These are phyloP conservation scores for Aspergillus quadrilineatus DNA, from an alignment of 2,329 filamentous ascomycete genomes.

Conservation along the genomic window DNA sequence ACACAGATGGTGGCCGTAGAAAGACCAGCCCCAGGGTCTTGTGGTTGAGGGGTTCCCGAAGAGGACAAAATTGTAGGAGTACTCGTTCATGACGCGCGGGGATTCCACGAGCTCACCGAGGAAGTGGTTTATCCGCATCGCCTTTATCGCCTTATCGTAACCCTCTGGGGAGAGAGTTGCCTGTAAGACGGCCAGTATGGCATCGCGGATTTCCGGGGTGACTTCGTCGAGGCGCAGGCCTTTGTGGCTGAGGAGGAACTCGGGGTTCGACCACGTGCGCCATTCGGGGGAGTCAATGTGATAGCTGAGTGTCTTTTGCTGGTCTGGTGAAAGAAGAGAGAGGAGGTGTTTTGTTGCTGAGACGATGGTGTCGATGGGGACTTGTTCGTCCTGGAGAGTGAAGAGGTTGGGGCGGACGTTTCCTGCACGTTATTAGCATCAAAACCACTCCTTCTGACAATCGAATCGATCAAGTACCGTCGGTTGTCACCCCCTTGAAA, in stretches of 20 bases:
- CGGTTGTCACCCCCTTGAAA: constrained; percentile 67
- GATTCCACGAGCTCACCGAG: constrained; percentile 66
- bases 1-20: constrained; percentile 79
- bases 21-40: constrained; percentile 67
- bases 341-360: constrained; percentile 51
- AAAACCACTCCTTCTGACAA: neutral
- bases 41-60: constrained; percentile 62
- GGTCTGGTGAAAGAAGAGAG: constrained; percentile 47
- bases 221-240: constrained; percentile 70
- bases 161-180: constrained; percentile 66
- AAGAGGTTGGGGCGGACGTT: constrained; percentile 56
- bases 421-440: constrained; percentile 37
- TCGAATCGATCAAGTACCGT: constrained; percentile 50
- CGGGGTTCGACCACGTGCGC: constrained; percentile 71
- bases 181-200: constrained; percentile 57
- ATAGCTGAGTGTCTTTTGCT: constrained; percentile 53
- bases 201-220: constrained; percentile 43
- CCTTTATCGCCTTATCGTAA: constrained; percentile 66
- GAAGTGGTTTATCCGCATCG: constrained; percentile 75
- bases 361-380: constrained; percentile 60
- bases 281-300: constrained; percentile 70
- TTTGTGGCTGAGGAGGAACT: constrained; percentile 68
- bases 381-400: constrained; percentile 61
- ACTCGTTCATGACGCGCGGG: constrained; percentile 67
- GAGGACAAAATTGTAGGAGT: constrained; percentile 72